Evolutionary conservation across 2,329 filamentous ascomycete species (phyloP), one percentile per base, ranked within the genome.

Genomic region (Penicillium sp.): DNA sequence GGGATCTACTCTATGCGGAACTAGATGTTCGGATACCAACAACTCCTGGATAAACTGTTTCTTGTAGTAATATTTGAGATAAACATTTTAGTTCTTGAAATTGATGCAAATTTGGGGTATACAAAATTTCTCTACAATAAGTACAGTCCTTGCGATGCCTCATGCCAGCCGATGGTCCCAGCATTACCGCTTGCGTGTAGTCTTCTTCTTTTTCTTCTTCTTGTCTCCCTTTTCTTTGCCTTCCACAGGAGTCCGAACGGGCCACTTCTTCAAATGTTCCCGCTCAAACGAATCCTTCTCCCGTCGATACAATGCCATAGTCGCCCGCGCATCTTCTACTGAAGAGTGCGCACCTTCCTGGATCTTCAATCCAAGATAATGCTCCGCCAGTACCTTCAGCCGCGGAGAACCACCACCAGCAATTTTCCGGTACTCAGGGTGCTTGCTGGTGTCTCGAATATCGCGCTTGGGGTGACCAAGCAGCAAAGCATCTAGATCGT

Each of bases 251-350:
- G 69, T 64, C 53, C 69, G 74, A 6, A 76, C 69, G 3, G 82
- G 79, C 71, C 83, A 94, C 54, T 83, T 85, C 72, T 85, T 87
- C 53, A 86, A 78, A 71, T 91, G 85, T 70, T 96, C 90, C 54
- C 85, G 79, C 69, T 97, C 94, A 69, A 99, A 97, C 0, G 82
- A 89, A 18, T 86, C 81, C 76, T 97, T 97, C 71, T 92, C 85
- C 62, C 85, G 84, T 58, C 89, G 82, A 69, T 96, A 97, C 41
- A 99, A 77, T 53, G 93, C 77, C 92, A 99, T 97, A 0, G 92
- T 88, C 5, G 90, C 91, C 62, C 91, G 81, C 1, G 94, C 94
- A 78, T 99, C 94, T 66, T 87, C 85, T 52, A 87, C 77, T 65
- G 81, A 84, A 51, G 80, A 83, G 75, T 87, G 85, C 57, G 81